Base-by-base conservation (phyloP, 2,329 filamentous ascomycete species). In the Dissoconium aciculare region DNA sequence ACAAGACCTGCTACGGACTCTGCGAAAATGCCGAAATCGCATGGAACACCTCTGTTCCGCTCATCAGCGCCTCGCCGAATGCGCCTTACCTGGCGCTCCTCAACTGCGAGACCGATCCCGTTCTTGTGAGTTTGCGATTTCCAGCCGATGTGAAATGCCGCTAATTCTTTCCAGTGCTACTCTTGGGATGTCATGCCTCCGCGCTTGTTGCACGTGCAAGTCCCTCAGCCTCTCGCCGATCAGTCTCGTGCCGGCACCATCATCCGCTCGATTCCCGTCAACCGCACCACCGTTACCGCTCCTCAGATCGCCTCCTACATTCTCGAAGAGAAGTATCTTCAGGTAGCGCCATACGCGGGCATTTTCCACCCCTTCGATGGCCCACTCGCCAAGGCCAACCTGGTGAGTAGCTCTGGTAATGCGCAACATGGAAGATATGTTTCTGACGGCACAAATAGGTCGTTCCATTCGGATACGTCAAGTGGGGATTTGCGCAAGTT, bases 281-380 rank as follows among this genome's bases (percentile, higher is more conserved):
- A 83, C 64, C 57, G 73, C 46, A 81, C 76, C 41, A 73, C 70
- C 37, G 68, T 72, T 35, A 76, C 74, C 12, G 59, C 71, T 17
- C 64, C 74, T 35, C 71, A 74, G 33, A 65, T 84, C 40, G 59
- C 69, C 30, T 60, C 69, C 35, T 58, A 81, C 32, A 64, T 71
- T 41, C 55, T 66, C 36, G 73, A 75, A 45, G 64, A 72, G 49
- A 62, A 58, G 32, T 74, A 67, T 45, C 55, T 67, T 51, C 50
- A 68, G 28, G 51, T 50, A 12, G 45, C 53, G 15, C 58, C 62
- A 5, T 69, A 71, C 42, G 71, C 80, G 42, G 75, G 78, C 30
- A 62, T 66, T 50, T 83, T 79, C 64, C 80, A 87, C 55, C 80
- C 80, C 38, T 78, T 83, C 50, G 69, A 81, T 47, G 78, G 80